phyloP scores from a whole-genome alignment of 805 yeast species.

The Wickerhamomyces ciferrii region DNA sequence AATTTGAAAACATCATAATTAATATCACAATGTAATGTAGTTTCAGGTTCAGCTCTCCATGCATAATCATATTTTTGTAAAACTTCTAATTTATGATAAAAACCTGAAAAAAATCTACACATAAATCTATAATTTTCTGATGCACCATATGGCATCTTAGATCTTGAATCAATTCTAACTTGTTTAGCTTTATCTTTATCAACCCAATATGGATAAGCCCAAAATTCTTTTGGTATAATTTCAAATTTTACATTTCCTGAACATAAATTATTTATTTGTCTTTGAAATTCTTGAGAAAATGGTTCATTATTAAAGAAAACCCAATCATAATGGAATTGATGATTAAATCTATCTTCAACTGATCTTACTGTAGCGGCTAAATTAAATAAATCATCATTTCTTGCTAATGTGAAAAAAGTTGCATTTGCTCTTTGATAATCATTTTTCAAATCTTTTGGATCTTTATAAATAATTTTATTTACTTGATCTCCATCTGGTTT shows the following conservation, averaged over 20 bases:
- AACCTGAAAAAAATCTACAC: conserved; percentile 76
- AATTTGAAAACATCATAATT: conserved; percentile 47
- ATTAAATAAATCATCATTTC: conserved; percentile 52
- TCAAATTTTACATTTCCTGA: conserved; percentile 40
- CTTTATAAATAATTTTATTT: conserved; percentile 27
- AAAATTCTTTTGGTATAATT: conserved; percentile 36
- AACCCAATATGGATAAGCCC: conserved; percentile 42
- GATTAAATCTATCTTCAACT: conserved; percentile 77
- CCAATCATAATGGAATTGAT: conserved; percentile 75
- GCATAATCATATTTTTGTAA: conserved; percentile 46
- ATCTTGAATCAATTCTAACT: conserved; percentile 24
- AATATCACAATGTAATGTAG: conserved; percentile 50
- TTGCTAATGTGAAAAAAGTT: conserved; percentile 60
- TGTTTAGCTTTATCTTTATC: conserved; percentile 28
- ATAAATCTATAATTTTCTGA: conserved; percentile 49
- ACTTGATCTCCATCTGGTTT: neutral
- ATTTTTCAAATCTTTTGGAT: conserved; percentile 37
- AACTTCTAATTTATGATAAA: conserved; percentile 42
- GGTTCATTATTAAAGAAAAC: conserved; percentile 51
- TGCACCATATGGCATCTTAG: conserved; percentile 39
- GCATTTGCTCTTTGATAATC: conserved; percentile 46
- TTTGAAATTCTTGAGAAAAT: conserved; percentile 34
- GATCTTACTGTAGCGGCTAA: conserved; percentile 52
- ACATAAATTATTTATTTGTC: conserved; percentile 23
- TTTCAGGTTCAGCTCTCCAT: conserved; percentile 59